These are phyloP conservation scores for Picea glauca DNA, from an alignment of 75 land plant genomes.

Conservation along the genomic window DNA sequence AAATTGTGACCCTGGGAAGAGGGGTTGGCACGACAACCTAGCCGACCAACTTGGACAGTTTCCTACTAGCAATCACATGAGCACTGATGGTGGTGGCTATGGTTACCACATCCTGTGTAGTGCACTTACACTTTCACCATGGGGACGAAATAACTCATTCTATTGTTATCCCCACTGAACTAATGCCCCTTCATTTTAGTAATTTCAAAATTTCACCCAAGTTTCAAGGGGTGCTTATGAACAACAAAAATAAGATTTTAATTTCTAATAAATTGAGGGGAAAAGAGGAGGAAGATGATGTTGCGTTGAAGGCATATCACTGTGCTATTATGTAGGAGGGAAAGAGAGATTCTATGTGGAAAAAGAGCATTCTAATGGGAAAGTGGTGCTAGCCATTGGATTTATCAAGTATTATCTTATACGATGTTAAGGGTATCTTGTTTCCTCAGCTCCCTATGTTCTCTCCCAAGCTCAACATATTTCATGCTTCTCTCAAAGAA, in stretches of 20 bases:
- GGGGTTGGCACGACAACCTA: too few species aligned
- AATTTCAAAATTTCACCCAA: neutral
- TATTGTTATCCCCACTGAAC: neutral
- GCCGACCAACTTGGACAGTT: neutral
- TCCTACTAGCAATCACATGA: neutral
- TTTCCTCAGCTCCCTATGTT: constrained; percentile 22
- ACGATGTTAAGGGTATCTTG: constrained; percentile 55
- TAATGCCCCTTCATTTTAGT: neutral
- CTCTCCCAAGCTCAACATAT: too few species aligned
- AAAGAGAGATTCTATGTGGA: constrained; percentile 39
- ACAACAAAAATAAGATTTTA: neutral
- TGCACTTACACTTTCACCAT: neutral
- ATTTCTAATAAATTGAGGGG: neutral
- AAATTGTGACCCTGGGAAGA: too few species aligned
- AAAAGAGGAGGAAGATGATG: neutral
- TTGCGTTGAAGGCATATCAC: neutral
- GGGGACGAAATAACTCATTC: neutral
- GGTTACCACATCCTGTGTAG: neutral
- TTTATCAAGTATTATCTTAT: constrained; percentile 67
- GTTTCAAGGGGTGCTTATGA: neutral
- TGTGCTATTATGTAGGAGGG: neutral
- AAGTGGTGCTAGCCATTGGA: constrained; percentile 66
- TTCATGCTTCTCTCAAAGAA: too few species aligned
- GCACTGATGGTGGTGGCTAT: neutral
- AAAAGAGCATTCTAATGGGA: constrained; percentile 68